Evolutionary conservation across 2,329 filamentous ascomycete species (phyloP), one percentile per base, ranked within the genome.

Genomic region (Alternaria gaisen): DNA sequence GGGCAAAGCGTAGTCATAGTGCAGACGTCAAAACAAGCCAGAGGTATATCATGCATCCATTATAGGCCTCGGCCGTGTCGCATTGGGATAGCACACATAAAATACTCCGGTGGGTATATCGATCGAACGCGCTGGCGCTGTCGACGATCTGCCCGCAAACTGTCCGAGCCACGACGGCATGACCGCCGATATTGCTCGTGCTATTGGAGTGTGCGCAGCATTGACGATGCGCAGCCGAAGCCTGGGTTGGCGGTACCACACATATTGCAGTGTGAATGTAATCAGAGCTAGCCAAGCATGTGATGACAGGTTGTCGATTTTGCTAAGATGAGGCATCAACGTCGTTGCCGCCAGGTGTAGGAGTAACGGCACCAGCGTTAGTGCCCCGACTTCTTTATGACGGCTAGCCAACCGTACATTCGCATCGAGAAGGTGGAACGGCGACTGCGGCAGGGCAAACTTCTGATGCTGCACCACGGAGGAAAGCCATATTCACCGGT

Each of bases 21-120:
- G 68, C 65, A 60, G 63, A 65, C 53, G 68, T 63, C 57, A 61
- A 68, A 68, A 63, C 64, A 66, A 60, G 65, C 68, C 68, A 65
- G 60, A 64, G 56, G 54, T 64, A 71, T 71, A 71, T 62, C 52
- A 61, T 61, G 60, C 53, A 58, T 54, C 55, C 67, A 58, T 47
- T 71, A 70, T 69, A 71, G 68, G 61, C 63, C 53, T 65, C 60
- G 63, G 60, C 62, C 60, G 55, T 57, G 58, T 60, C 62, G 68
- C 63, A 67, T 67, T 66, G 53, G 64, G 58, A 61, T 60, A 63
- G 70, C 58, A 56, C 67, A 69, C 65, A 62, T 64, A 72, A 73
- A 78, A 77, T 71, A 67, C 70, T 77, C 75, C 76, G 75, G 74
- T 68, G 71, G 67, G 64, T 71, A 68, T 68, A 69, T 68, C 67